Percentiles rank a stretch among this genome's conserved stretches.
Conservation (phyloP, 768 basidiomycete species). For the Pleurotus sapidus region DNA sequence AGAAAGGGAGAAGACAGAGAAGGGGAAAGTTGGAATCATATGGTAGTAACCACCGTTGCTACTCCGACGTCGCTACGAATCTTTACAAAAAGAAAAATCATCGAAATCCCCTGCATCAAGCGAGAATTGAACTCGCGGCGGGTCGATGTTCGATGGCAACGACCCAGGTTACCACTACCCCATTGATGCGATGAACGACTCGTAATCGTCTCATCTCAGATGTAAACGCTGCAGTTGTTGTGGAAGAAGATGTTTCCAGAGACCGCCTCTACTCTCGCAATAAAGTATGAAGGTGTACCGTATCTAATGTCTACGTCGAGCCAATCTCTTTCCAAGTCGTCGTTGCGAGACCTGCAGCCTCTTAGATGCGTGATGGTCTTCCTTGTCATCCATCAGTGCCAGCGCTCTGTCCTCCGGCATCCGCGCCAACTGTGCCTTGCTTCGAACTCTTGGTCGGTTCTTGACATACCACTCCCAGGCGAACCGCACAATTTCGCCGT, state of each 20-base stretch:
- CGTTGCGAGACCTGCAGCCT: conserved; percentile 2
- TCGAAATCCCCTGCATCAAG: conserved; percentile 2
- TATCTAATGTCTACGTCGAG: not conserved
- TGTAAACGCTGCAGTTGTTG: no score
- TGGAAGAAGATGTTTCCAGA: no score
- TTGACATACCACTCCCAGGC: conserved; percentile 96
- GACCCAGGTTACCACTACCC: conserved; percentile 15
- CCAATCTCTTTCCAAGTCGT: conserved; percentile 4
- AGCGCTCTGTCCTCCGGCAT: conserved; percentile 65
- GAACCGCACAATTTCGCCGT: conserved; percentile 87
- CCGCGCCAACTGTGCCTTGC: conserved; percentile 56
- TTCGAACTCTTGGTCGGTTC: conserved; percentile 64
- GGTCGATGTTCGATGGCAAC: conserved; percentile 21
- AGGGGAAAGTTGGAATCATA: not conserved
- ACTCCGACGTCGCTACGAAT: no score
- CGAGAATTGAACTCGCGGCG: conserved; percentile 12
- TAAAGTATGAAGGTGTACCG: no score
- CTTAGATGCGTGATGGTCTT: not conserved
- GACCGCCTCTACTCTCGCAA: no score
- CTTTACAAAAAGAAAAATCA: no score
- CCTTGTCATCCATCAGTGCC: conserved; percentile 26
- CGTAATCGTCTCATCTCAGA: not conserved
- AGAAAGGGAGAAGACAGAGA: not conserved
- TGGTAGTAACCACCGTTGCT: not conserved
- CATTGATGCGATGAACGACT: conserved; percentile 1